Conservation (phyloP, 2,329 filamentous ascomycete genomes). For the Colletotrichum sp. region DNA sequence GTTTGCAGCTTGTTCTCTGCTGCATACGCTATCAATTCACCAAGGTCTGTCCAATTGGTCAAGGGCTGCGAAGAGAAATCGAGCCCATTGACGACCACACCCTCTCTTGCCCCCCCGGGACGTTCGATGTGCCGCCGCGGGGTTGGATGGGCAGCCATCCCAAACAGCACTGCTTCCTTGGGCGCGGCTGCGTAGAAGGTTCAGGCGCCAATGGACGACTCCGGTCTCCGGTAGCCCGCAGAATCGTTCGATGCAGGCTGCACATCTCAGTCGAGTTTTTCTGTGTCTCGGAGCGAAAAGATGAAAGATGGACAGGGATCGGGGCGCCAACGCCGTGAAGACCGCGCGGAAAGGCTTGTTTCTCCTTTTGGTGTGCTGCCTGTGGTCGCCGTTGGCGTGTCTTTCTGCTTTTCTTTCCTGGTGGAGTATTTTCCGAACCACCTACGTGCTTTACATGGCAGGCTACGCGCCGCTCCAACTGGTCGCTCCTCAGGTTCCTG, state of each 20-base stretch:
- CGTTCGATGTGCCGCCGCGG: background rate
- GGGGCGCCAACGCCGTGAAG: background rate
- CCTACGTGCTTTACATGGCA: background rate
- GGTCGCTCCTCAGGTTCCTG: too few relatives aligned
- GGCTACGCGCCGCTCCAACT: too few relatives aligned
- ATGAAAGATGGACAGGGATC: background rate
- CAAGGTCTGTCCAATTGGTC: background rate
- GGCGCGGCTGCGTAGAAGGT: background rate
- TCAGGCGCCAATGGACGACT: background rate
- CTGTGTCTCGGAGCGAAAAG: background rate
- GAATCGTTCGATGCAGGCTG: slow-evolving; percentile 17
- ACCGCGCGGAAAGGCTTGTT: background rate
- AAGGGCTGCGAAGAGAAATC: background rate
- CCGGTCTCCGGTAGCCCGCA: slow-evolving; percentile 3
- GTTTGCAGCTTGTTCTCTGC: background rate
- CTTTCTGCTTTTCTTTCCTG: background rate
- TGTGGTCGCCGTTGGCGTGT: background rate
- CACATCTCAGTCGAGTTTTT: slow-evolving; percentile 8
- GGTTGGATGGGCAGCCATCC: background rate
- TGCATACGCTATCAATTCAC: background rate
- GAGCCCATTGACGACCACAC: slow-evolving; percentile 8
- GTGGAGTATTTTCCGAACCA: background rate
- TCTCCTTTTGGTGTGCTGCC: background rate
- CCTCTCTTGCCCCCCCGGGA: background rate
- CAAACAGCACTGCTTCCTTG: background rate